These are phyloP conservation scores for Xerocomus brunneocitrinus DNA, from an alignment of 768 basidiomycete genomes.

Conservation along the genomic window DNA sequence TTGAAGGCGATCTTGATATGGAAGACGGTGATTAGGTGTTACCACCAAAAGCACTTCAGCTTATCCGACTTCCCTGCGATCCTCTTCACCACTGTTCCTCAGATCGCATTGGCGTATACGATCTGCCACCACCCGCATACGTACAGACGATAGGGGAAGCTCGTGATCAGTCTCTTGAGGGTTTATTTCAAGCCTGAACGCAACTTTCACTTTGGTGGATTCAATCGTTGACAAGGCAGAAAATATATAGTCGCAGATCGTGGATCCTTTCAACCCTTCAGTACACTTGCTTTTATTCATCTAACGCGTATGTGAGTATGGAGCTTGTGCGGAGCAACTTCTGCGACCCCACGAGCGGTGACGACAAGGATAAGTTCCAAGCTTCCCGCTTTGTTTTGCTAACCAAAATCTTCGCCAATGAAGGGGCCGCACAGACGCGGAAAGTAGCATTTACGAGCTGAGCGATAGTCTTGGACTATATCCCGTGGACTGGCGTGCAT, in stretches of 20 bases:
- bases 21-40: constrained; percentile 45
- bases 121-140: background rate
- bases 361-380: background rate
- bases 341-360: background rate
- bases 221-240: background rate
- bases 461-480: background rate
- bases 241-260: background rate
- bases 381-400: background rate
- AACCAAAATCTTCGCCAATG: background rate
- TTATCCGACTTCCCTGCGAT: background rate
- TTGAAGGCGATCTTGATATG: constrained; percentile 70
- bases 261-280: background rate
- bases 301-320: background rate
- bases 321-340: background rate
- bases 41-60: background rate
- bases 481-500: background rate
- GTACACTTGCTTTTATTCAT: background rate
- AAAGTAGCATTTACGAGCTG: background rate
- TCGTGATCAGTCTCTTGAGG: background rate
- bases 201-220: background rate
- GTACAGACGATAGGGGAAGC: background rate
- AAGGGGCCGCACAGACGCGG: background rate
- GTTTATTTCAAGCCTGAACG: background rate
- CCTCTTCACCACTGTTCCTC: background rate
- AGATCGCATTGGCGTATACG: background rate